Conservation (phyloP, 2,329 filamentous ascomycete genomes). For the Calonectria leucothoes region DNA sequence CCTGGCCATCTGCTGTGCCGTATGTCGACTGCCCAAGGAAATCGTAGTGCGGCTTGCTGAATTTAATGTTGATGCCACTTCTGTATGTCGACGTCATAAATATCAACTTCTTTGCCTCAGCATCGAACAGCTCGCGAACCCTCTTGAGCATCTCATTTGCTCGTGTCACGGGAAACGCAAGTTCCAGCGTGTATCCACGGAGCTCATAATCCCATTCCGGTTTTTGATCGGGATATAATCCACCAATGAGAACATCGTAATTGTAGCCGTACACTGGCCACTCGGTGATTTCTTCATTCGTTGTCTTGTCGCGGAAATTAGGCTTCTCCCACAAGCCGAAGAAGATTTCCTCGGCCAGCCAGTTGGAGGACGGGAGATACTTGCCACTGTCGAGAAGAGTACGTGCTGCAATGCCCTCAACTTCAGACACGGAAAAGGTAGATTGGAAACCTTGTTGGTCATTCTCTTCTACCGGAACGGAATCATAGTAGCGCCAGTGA, state of each 20-base stretch:
- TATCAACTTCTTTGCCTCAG: conserved; percentile 54
- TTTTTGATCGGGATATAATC: conserved; percentile 59
- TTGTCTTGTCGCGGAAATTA: conserved; percentile 64
- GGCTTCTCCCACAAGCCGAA: conserved; percentile 61
- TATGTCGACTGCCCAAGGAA: conserved; percentile 62
- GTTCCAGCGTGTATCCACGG: conserved; percentile 61
- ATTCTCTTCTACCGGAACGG: conserved; percentile 52
- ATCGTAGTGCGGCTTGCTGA: conserved; percentile 60
- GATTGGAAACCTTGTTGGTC: conserved; percentile 62
- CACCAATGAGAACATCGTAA: conserved; percentile 65
- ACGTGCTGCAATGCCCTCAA: conserved; percentile 55
- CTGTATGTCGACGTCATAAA: conserved; percentile 63
- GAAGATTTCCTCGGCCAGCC: conserved; percentile 61
- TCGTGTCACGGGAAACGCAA: conserved; percentile 62
- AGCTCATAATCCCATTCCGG: conserved; percentile 63
- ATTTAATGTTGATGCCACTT: conserved; percentile 65
- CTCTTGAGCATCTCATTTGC: conserved; percentile 62
- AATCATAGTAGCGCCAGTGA: conserved; percentile 64
- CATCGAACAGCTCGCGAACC: conserved; percentile 61
- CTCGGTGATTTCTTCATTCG: conserved; percentile 52
- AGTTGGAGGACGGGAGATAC: conserved; percentile 58
- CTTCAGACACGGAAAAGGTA: conserved; percentile 60
- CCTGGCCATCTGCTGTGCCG: conserved; percentile 58
- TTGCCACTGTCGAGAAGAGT: conserved; percentile 60
- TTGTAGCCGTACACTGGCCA: conserved; percentile 67